These are phyloP conservation scores for Gamarada debralockiae DNA, from an alignment of 495 filamentous ascomycete species.

Conservation along the genomic window DNA sequence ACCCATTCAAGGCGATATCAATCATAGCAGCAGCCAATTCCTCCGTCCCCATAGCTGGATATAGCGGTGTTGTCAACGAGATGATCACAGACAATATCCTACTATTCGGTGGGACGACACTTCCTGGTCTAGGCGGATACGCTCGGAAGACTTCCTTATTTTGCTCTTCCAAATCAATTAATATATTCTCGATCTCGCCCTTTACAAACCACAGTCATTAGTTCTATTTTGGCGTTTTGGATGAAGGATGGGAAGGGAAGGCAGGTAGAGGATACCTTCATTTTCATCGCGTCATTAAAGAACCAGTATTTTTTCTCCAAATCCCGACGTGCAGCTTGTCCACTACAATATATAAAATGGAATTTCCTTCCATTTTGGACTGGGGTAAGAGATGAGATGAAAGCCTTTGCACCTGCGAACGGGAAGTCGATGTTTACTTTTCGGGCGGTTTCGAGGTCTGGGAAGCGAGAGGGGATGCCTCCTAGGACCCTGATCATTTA, in stretches of 20 bases:
- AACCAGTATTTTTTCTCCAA: no score
- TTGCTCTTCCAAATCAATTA: conserved; percentile 5
- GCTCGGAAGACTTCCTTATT: background rate
- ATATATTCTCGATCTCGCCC: conserved; percentile 42
- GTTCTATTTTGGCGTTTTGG: no score
- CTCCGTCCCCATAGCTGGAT: no score
- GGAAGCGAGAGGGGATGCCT: conserved; percentile 9
- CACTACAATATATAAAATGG: no score
- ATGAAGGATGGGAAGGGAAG: no score
- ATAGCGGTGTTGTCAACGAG: conserved; percentile 27
- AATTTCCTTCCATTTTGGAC: no score
- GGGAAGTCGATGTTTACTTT: conserved; percentile 45
- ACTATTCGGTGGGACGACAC: background rate
- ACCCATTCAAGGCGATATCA: conserved; percentile 33
- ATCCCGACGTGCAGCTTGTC: no score
- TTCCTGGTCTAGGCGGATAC: background rate
- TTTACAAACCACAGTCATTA: no score
- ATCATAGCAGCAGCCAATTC: conserved; percentile 38
- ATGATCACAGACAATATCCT: background rate
- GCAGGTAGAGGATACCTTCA: no score
- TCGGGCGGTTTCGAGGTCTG: conserved; percentile 17
- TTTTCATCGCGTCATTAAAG: no score
- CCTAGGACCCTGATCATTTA: background rate
- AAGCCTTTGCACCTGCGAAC: conserved; percentile 45
- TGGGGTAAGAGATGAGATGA: no score